These are phyloP conservation scores for Myriosclerotinia scirpicola DNA, from an alignment of 2,329 filamentous ascomycete species.

Conservation along the genomic window DNA sequence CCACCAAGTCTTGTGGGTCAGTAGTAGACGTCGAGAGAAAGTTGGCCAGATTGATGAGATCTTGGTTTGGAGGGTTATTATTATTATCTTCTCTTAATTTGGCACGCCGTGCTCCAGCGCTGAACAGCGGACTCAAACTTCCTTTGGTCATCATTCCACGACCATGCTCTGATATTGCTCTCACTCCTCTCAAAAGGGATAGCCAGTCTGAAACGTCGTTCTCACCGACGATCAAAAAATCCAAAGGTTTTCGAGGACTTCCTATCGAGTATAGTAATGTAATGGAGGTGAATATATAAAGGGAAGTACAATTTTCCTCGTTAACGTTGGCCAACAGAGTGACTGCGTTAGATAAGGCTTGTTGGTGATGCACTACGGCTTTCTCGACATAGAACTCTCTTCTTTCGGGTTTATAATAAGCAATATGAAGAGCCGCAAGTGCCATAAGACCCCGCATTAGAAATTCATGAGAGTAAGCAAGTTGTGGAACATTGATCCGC, in stretches of 20 bases:
- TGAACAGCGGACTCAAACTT: conserved; percentile 31
- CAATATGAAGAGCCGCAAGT: conserved; percentile 51
- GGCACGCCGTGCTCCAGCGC: conserved; percentile 21
- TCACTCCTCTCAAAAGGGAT: conserved; percentile 42
- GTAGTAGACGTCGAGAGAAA: conserved; percentile 29
- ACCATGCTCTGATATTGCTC: conserved; percentile 40
- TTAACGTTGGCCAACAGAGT: conserved; percentile 41
- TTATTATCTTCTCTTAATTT: conserved; percentile 29
- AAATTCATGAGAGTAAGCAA: conserved; percentile 49
- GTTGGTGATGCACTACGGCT: conserved; percentile 43
- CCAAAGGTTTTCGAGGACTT: conserved; percentile 40
- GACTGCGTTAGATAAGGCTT: conserved; percentile 38
- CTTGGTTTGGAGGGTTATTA: conserved; percentile 23
- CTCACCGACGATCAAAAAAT: conserved; percentile 43
- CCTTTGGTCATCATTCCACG: conserved; percentile 30
- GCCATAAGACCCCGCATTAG: conserved; percentile 52
- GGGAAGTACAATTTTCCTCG: conserved; percentile 41
- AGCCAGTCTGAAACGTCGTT: conserved; percentile 44
- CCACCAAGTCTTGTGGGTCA: conserved; percentile 30
- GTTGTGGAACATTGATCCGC: conserved; percentile 48
- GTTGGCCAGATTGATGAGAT: conserved; percentile 26
- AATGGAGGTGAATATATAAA: conserved; percentile 45
- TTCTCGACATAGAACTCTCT: conserved; percentile 45
- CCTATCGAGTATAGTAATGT: conserved; percentile 44
- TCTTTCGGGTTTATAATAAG: conserved; percentile 44